These are phyloP conservation scores for Cytidiella melzeri DNA, from an alignment of 768 basidiomycete species.

Conservation along the genomic window DNA sequence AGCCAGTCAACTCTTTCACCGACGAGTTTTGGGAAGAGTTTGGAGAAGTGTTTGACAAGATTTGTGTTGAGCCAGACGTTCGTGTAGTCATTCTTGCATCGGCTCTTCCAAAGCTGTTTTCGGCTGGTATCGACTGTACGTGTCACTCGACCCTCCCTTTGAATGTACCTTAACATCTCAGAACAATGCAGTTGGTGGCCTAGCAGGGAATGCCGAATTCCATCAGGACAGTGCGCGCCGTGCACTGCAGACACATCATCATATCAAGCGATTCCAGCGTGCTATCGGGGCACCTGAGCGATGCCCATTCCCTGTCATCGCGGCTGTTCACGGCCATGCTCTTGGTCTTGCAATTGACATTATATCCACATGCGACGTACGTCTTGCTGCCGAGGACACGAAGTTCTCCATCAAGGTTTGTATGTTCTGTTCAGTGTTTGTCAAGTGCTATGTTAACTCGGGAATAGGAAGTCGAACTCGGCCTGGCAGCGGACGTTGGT, in stretches of 20 bases:
- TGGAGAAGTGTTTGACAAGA: constrained; percentile 49
- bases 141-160: not conserved
- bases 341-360: constrained; percentile 80
- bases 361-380: constrained; percentile 69
- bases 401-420: constrained; percentile 70
- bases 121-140: constrained; percentile 79
- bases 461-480: constrained; percentile 76
- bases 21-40: constrained; percentile 62
- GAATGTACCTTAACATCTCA: not conserved
- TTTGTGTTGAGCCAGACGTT: constrained; percentile 49
- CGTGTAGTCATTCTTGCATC: constrained; percentile 73
- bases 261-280: constrained; percentile 57
- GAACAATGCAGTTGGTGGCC: constrained; percentile 24
- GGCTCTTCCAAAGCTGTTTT: constrained; percentile 63
- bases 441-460: not conserved
- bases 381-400: constrained; percentile 59
- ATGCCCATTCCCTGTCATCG: constrained; percentile 77
- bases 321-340: constrained; percentile 68
- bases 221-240: constrained; percentile 44
- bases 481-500: constrained; percentile 84
- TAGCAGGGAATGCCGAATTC: constrained; percentile 2
- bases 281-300: constrained; percentile 63
- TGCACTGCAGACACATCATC: constrained; percentile 41
- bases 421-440: not conserved
- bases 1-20: constrained; percentile 45